phyloP scores from a whole-genome alignment of 192 early-diverging fungal genomes.

The Umbelopsis ramanniana region DNA sequence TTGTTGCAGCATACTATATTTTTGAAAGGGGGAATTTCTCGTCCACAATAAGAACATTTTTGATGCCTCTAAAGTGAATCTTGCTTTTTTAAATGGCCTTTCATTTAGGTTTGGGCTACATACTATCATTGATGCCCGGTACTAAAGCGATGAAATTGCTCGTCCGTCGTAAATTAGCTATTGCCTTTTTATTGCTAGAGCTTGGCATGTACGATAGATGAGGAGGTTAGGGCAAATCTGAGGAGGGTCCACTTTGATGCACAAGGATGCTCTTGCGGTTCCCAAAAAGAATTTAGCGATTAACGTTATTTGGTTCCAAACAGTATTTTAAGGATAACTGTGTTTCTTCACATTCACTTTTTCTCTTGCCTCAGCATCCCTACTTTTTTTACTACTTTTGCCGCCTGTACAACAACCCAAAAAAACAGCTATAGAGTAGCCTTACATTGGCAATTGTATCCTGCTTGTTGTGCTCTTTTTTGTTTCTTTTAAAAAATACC shows the following conservation, averaged over 20 bases:
- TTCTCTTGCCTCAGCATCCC: background rate
- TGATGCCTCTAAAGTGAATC: too few species aligned
- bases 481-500: background rate
- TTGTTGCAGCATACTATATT: too few species aligned
- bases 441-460: background rate
- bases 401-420: background rate
- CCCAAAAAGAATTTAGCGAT: background rate
- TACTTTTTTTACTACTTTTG: background rate
- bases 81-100: too few species aligned
- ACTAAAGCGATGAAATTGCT: background rate
- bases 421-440: background rate
- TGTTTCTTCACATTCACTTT: background rate
- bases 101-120: too few species aligned
- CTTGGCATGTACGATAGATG: constrained; percentile 8
- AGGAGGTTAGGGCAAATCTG: constrained; percentile 20
- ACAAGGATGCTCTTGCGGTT: background rate
- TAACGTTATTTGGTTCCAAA: background rate
- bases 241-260: background rate
- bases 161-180: background rate
- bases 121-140: background rate
- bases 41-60: too few species aligned
- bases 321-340: constrained; percentile 11
- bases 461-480: background rate
- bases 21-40: too few species aligned
- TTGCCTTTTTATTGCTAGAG: background rate